phyloP scores from a whole-genome alignment of 768 basidiomycete genomes.

The Phallus indusiatus region DNA sequence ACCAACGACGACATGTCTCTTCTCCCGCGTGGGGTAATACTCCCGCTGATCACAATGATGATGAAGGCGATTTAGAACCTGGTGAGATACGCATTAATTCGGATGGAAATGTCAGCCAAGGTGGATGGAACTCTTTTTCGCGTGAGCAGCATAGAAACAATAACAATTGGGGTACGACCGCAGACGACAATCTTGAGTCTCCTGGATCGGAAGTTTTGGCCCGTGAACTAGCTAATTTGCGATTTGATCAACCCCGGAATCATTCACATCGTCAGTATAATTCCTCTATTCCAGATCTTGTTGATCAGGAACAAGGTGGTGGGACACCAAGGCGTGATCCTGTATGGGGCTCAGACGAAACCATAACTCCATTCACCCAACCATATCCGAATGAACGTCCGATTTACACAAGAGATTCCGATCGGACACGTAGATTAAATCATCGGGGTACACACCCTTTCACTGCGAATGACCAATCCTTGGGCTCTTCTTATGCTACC shows the following conservation, averaged over 20 bases:
- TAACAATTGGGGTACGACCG: neutral
- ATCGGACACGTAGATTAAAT: too few species aligned
- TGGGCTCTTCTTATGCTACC: neutral
- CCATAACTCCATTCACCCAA: neutral
- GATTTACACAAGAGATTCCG: too few species aligned
- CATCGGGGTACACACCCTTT: neutral
- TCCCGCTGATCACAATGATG: too few species aligned
- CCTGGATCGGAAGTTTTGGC: neutral
- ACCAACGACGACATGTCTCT: too few species aligned
- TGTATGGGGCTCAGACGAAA: neutral
- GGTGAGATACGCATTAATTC: neutral
- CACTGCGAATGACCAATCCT: neutral
- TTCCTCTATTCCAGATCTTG: neutral
- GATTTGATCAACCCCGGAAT: neutral
- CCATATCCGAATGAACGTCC: neutral
- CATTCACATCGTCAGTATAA: neutral
- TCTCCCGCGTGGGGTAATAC: too few species aligned
- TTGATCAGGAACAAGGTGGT: neutral
- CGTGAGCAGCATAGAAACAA: neutral
- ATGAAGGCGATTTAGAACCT: neutral
- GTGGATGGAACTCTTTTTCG: neutral
- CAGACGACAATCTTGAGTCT: neutral
- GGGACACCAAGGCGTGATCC: neutral
- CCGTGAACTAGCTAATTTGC: neutral
- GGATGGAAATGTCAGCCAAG: neutral